Base-by-base conservation (phyloP, 2,329 filamentous ascomycete species). In the Curvularia lunata region DNA sequence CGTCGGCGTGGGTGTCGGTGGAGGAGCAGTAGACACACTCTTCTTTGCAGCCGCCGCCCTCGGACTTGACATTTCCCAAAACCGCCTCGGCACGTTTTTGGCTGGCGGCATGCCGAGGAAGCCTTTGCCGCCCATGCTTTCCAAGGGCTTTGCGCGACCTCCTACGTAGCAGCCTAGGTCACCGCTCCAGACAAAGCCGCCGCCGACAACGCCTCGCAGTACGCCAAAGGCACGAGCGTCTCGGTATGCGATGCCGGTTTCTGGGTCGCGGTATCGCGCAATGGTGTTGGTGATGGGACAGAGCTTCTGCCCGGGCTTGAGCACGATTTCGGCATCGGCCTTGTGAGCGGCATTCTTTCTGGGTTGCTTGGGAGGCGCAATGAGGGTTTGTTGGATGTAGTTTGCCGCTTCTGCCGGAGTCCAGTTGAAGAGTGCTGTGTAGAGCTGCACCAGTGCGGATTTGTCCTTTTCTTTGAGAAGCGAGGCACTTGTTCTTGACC, bases 91-190 rank as follows among this genome's bases (percentile, higher is more conserved):
- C 23, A 97, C 93, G 6, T 92, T 93, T 38, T 82, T 83, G 8
- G 90, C 91, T 0, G 79, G 91, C 86, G 66, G 77, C 80, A 73
- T 80, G 81, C 63, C 80, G 83, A 71, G 25, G 19, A 73, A 72
- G 0, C 72, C 71, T 28, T 70, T 72, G 0, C 67, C 69, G 6
- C 65, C 68, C 63, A 66, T 66, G 27, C 63, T 70, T 50, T 69
- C 64, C 18, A 75, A 62, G 25, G 67, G 67, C 19, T 69, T 71
- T 8, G 68, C 75, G 67, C 71, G 69, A 64, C 83, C 85, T 0
- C 94, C 94, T 4, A 94, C 88, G 85, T 93, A 99, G 16, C 89
- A 91, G 5, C 91, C 92, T 28, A 96, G 77, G 65, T 95, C 82
- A 28, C 82, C 83, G 73, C 92, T 96, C 91, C 91, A 99, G 56